A percentile compares a stretch with the other conserved stretches of the same genome.
phyloP scores from a whole-genome alignment of 192 early-diverging fungal species.

The Backusella circina region DNA sequence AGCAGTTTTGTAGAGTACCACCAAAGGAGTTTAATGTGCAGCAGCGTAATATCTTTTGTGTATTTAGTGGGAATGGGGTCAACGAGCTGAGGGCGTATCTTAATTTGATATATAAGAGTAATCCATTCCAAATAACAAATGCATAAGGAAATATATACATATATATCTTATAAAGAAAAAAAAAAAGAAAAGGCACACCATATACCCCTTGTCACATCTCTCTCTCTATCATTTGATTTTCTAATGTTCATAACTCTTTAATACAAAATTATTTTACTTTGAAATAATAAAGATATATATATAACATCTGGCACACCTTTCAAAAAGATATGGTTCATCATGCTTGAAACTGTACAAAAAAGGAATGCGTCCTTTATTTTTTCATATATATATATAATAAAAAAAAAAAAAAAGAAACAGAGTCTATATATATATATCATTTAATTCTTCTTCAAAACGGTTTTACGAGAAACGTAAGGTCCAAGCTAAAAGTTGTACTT shows the following conservation, averaged over 20 bases:
- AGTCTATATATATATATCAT: not conserved
- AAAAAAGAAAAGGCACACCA: not conserved
- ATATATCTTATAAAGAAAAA: not conserved
- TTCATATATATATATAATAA: no score
- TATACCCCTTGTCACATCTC: no score
- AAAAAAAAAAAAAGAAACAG: not conserved
- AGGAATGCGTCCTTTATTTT: no score
- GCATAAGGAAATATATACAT: not conserved
- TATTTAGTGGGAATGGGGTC: constrained; percentile 56
- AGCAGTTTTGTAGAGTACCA: constrained; percentile 47
- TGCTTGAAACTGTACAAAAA: not conserved
- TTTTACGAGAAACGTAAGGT: constrained; percentile 23
- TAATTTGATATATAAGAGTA: not conserved
- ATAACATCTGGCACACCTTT: no score
- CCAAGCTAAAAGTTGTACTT: constrained; percentile 8
- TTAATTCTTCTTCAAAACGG: not conserved
- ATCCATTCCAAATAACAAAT: not conserved
- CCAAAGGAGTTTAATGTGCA: constrained; percentile 53
- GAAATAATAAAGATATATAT: no score
- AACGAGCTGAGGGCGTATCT: constrained; percentile 44
- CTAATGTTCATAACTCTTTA: no score
- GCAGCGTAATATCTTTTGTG: constrained; percentile 56
- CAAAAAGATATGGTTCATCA: no score
- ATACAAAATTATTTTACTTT: no score
- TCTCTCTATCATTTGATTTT: no score